These are phyloP conservation scores for Crithidia acanthocephali DNA, from an alignment of 208 protist genomes.

Conservation along the genomic window DNA sequence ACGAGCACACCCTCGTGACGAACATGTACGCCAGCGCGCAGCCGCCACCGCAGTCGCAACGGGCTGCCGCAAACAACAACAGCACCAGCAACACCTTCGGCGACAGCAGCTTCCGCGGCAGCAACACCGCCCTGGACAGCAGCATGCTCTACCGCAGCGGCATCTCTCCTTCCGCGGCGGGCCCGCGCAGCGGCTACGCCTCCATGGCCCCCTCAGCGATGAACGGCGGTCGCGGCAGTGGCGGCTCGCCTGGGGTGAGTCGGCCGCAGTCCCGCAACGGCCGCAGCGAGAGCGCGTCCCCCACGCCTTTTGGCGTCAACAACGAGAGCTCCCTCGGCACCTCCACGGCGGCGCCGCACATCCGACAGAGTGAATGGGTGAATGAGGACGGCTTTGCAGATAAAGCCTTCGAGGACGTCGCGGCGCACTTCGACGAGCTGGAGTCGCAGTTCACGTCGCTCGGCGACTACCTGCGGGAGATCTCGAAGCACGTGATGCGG, in stretches of 20 bases:
- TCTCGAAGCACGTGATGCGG: constrained; percentile 80
- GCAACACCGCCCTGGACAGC: constrained; percentile 34
- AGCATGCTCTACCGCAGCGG: constrained; percentile 21
- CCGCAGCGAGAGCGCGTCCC: constrained; percentile 10
- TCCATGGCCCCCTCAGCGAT: neutral
- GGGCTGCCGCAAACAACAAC: constrained; percentile 10
- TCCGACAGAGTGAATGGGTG: constrained; percentile 27
- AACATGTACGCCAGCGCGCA: constrained; percentile 74
- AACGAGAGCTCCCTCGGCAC: constrained; percentile 19
- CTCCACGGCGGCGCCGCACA: constrained; percentile 21
- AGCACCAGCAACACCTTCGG: constrained; percentile 12
- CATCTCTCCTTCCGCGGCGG: neutral
- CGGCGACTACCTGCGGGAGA: constrained; percentile 77
- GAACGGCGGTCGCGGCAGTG: constrained; percentile 7
- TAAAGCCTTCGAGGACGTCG: constrained; percentile 77
- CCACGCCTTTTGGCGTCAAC: neutral
- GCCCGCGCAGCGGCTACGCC: neutral
- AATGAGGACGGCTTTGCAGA: constrained; percentile 65
- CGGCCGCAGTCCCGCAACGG: constrained; percentile 25
- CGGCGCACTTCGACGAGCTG: constrained; percentile 68
- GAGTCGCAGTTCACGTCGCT: constrained; percentile 79
- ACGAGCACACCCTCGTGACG: constrained; percentile 64
- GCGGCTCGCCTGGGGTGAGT: constrained; percentile 8
- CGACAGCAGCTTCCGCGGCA: constrained; percentile 34
- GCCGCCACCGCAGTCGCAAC: constrained; percentile 36